Percentiles rank a stretch among this genome's conserved stretches.
phyloP scores from a whole-genome alignment of 2,329 filamentous ascomycete species.

The Phoma sp. region DNA sequence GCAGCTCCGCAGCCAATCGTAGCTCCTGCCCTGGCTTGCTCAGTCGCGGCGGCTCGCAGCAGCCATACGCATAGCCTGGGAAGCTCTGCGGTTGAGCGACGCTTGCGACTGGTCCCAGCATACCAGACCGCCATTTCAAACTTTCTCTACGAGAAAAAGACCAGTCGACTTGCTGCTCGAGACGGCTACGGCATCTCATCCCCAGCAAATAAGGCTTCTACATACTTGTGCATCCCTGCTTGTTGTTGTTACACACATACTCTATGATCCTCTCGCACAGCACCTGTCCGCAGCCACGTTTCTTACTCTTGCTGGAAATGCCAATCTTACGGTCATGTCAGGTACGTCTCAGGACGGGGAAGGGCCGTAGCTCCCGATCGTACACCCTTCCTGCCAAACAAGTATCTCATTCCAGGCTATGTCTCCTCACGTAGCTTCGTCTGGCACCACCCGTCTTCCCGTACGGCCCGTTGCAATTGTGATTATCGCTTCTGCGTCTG shows the following conservation, averaged over 20 bases:
- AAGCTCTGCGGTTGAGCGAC: constrained; percentile 12
- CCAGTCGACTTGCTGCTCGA: constrained; percentile 19
- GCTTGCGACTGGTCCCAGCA: constrained; percentile 18
- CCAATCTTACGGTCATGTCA: constrained; percentile 20
- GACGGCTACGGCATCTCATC: constrained; percentile 22
- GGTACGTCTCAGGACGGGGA: constrained; percentile 22
- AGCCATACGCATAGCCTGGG: constrained; percentile 16
- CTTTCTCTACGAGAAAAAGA: constrained; percentile 16
- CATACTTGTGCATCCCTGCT: constrained; percentile 22
- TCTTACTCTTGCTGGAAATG: constrained; percentile 28
- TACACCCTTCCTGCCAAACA: constrained; percentile 27
- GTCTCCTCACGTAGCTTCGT: constrained; percentile 31
- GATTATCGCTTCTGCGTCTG: constrained; percentile 29
- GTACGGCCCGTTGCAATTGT: constrained; percentile 44
- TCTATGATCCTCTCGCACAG: constrained; percentile 16
- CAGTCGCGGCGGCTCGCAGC: constrained; percentile 12
- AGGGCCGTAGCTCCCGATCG: constrained; percentile 22
- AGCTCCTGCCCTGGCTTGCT: constrained; percentile 13
- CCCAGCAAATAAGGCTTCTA: constrained; percentile 19
- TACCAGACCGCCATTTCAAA: constrained; percentile 39
- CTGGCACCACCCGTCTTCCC: constrained; percentile 42
- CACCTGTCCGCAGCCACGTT: constrained; percentile 36
- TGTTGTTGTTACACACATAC: constrained; percentile 24
- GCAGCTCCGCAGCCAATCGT: constrained; percentile 2
- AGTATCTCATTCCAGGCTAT: constrained; percentile 35